Conservation (phyloP, 169 alveolate species). For the Plasmodium billcollinsi region DNA sequence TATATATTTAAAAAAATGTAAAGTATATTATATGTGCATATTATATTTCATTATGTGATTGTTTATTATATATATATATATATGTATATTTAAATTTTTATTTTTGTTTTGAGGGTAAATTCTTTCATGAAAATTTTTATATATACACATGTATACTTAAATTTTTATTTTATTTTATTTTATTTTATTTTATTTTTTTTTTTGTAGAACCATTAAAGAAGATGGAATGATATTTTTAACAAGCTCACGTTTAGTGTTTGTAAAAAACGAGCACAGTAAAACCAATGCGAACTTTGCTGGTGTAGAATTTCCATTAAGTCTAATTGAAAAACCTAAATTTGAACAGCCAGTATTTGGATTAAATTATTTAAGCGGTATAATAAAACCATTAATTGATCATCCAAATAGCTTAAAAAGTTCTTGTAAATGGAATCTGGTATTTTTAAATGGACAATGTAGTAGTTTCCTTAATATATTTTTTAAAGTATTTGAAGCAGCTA, state of each 20-base stretch:
- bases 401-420: conserved; percentile 62
- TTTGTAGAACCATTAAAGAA: conserved; percentile 71
- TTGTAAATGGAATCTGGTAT: conserved; percentile 64
- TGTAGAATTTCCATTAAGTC: conserved; percentile 54
- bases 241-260: conserved; percentile 71
- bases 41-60: background rate
- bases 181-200: conserved; percentile 17
- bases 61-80: conserved; percentile 1
- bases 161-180: conserved; percentile 13
- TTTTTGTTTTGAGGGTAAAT: background rate
- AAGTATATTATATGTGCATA: no score
- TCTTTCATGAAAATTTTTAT: background rate
- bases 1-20: no score
- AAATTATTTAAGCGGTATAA: conserved; percentile 54
- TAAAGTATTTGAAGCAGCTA: conserved; percentile 71
- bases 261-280: conserved; percentile 52
- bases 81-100: background rate
- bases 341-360: conserved; percentile 77
- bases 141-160: background rate
- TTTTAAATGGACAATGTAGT: conserved; percentile 74
- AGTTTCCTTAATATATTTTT: conserved; percentile 55
- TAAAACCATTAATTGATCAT: conserved; percentile 50
- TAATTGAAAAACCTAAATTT: conserved; percentile 72
- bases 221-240: conserved; percentile 67
- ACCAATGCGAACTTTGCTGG: conserved; percentile 57